These are phyloP conservation scores for Eucalyptus regnans DNA, from an alignment of 345 rosid species.

Conservation along the genomic window DNA sequence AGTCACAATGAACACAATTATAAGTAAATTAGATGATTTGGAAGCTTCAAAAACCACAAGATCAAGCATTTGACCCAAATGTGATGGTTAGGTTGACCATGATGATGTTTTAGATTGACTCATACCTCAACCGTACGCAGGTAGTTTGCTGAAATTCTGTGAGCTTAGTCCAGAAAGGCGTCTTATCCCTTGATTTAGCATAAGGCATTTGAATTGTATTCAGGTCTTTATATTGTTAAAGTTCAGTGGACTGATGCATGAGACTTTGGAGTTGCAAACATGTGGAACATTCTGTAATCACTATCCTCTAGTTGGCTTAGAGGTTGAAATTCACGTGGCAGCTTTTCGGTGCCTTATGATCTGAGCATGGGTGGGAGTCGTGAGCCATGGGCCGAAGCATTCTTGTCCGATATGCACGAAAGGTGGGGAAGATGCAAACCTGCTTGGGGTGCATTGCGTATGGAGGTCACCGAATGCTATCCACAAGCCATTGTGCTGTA, in stretches of 20 bases:
- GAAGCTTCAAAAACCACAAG: background rate
- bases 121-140: background rate
- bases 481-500: slow-evolving; percentile 82
- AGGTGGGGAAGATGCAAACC: slow-evolving; percentile 59
- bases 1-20: background rate
- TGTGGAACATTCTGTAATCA: background rate
- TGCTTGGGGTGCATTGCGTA: slow-evolving; percentile 45
- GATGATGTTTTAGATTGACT: background rate
- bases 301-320: background rate
- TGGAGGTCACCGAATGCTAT: slow-evolving; percentile 77
- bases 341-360: slow-evolving; percentile 87
- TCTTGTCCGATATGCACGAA: slow-evolving; percentile 33
- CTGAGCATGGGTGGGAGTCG: slow-evolving; percentile 76
- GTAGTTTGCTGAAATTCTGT: background rate
- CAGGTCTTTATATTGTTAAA: background rate
- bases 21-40: background rate
- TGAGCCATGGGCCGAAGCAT: slow-evolving; percentile 67
- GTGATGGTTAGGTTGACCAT: background rate
- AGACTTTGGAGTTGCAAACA: background rate
- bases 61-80: background rate
- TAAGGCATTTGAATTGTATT: background rate
- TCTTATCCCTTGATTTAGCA: background rate
- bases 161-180: background rate
- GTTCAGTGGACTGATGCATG: background rate
- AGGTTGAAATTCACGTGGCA: background rate